Evolutionary conservation across 2,329 filamentous ascomycete species (phyloP).

Genomic region (Hypoxylon sp.): DNA sequence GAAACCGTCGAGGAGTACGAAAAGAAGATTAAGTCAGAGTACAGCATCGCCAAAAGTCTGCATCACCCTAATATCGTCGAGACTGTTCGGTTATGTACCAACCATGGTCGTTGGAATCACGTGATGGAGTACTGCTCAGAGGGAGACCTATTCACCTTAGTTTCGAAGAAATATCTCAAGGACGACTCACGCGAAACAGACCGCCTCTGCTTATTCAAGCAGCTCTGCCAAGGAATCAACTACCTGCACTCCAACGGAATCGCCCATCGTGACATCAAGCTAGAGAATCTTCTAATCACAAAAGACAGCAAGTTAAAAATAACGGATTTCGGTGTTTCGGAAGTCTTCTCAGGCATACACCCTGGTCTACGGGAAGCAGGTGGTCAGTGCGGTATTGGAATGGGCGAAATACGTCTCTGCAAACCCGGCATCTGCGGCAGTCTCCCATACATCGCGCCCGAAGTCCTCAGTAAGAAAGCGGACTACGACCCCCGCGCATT

Average conservation of each 20-base stretch:
- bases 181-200: slow-evolving; percentile 76
- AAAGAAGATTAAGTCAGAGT: slow-evolving; percentile 93
- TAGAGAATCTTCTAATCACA: slow-evolving; percentile 87
- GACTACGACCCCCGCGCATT: slow-evolving; percentile 81
- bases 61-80: slow-evolving; percentile 91
- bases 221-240: slow-evolving; percentile 84
- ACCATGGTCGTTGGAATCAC: slow-evolving; percentile 85
- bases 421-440: slow-evolving; percentile 87
- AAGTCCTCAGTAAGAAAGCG: slow-evolving; percentile 79
- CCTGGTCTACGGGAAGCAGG: slow-evolving; percentile 81
- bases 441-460: slow-evolving; percentile 88
- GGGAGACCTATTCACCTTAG: slow-evolving; percentile 83
- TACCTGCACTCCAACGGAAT: slow-evolving; percentile 89
- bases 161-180: slow-evolving; percentile 79
- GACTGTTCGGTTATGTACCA: slow-evolving; percentile 81
- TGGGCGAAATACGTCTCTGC: slow-evolving; percentile 79
- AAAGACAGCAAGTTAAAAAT: slow-evolving; percentile 89
- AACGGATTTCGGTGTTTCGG: slow-evolving; percentile 90
- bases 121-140: slow-evolving; percentile 93
- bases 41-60: slow-evolving; percentile 86
- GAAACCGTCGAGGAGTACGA: slow-evolving; percentile 83
- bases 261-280: slow-evolving; percentile 91
- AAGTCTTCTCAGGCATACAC: slow-evolving; percentile 86
- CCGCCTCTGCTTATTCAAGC: slow-evolving; percentile 89
- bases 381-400: slow-evolving; percentile 80